Percentiles rank a stretch among this genome's conserved stretches.
Evolutionary conservation across 306 rosid species (phyloP).

Genomic region (Vicia villosa): DNA sequence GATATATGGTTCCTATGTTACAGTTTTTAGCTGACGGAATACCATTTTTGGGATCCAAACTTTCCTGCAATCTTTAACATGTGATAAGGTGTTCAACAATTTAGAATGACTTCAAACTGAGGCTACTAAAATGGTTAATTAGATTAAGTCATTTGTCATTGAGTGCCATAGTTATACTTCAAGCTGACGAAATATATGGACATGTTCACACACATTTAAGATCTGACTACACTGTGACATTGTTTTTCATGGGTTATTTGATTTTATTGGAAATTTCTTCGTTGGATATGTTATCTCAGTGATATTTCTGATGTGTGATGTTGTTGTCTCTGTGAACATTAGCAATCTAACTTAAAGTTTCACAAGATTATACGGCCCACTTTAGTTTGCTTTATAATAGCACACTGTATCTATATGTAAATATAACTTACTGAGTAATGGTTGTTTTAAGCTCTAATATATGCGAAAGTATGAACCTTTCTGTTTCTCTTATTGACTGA

Average conservation of each 20-base stretch:
- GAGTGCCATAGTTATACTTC: constrained; percentile 4
- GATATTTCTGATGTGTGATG: constrained; percentile 31
- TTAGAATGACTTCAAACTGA: constrained; percentile 1
- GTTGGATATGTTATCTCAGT: not conserved
- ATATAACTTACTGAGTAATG: constrained; percentile 16
- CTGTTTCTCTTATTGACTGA: constrained; percentile 16
- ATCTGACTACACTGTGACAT: constrained; percentile 4
- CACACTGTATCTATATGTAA: constrained; percentile 6
- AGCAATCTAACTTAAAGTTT: constrained; percentile 22
- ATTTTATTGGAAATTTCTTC: constrained; percentile 27
- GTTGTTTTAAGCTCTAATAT: constrained; percentile 19
- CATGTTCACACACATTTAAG: constrained; percentile 1
- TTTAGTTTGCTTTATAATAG: constrained; percentile 9
- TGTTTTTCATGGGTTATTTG: constrained; percentile 27
- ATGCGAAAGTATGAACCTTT: constrained; percentile 9
- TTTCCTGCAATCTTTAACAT: constrained; percentile 12
- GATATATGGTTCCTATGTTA: not conserved
- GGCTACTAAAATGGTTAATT: constrained; percentile 9
- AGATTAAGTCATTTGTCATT: not conserved
- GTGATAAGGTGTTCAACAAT: constrained; percentile 10
- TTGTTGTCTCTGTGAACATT: constrained; percentile 12
- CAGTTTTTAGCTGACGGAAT: constrained; percentile 10
- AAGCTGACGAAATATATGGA: not conserved
- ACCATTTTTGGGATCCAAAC: constrained; percentile 16
- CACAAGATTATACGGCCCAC: constrained; percentile 28